Base-by-base conservation (phyloP, 75 land plant species). In the Sequoiadendron giganteum region DNA sequence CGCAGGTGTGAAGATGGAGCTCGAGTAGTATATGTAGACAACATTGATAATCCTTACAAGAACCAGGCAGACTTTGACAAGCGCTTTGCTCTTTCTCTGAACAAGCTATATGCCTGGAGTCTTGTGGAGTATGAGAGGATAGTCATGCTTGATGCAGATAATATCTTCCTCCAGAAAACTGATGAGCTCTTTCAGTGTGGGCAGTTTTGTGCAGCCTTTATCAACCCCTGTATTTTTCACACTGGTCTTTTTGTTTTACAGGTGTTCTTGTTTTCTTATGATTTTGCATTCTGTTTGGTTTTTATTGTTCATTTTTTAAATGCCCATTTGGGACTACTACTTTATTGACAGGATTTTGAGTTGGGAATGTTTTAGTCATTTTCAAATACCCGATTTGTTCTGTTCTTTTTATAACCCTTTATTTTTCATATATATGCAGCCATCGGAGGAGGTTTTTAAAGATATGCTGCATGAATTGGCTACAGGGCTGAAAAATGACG, bases 181-280 rank as follows among this genome's bases (percentile, higher is more conserved):
- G 99, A 98, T 89, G 99, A 98, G 86, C 93, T 98, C 61, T 98
- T 98, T 91, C 95, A 93, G 58, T 98, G 99, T 89, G 99, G 99
- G 15, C 56, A 85, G 40, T 85, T 85, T 13, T 85, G 86, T 55
- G 86, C 86, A 14, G 86, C 40, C 65, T 85, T 85, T 52, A 85
- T 98, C 90, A 97, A 98, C 89, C 99, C 98, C 18, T 98, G 99
- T 90, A 94, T 96, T 90, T 98, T 98, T 52, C 86, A 85, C 30
- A 85, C 86, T 0, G 86, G 86, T 32, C 86, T 85, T 55, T 85
- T 85, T 85, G 86, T 85, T 25, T 55, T 85, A 49, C 86, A 85
- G 86, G 86, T 55, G 16, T 54, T 58, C 8, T 55, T 16, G 11
- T 15, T 30, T 25, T 18, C 21, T 42, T 42, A 21, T 9, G 16